phyloP scores from a whole-genome alignment of 2,329 filamentous ascomycete genomes.

The Pseudogymnoascus sp. region DNA sequence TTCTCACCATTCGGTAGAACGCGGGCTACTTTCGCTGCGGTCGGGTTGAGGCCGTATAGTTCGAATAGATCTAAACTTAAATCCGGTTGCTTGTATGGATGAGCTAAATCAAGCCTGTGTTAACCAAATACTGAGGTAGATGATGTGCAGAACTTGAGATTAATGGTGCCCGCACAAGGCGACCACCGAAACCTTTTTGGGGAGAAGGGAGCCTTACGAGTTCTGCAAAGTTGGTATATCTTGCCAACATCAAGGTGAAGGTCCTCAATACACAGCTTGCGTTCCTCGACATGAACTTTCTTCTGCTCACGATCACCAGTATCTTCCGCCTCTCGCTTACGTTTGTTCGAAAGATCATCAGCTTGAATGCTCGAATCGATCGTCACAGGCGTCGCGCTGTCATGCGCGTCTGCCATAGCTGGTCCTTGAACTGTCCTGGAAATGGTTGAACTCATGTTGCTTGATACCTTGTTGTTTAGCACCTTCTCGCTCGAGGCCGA shows the following conservation, averaged over 20 bases:
- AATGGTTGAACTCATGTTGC: constrained; percentile 3
- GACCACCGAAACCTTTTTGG: constrained; percentile 12
- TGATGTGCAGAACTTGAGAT: constrained; percentile 16
- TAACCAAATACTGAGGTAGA: constrained; percentile 26
- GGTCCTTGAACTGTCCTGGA: neutral
- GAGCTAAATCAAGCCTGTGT: constrained; percentile 28
- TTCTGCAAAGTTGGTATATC: constrained; percentile 60
- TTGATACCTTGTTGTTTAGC: neutral
- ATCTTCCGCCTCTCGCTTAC: constrained; percentile 53
- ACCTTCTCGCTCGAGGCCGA: constrained; percentile 1
- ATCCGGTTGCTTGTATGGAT: constrained; percentile 37
- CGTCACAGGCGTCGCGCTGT: neutral
- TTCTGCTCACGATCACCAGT: constrained; percentile 49
- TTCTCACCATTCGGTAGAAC: constrained; percentile 59
- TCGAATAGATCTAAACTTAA: constrained; percentile 51
- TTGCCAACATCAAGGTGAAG: constrained; percentile 59
- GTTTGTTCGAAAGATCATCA: constrained; percentile 51
- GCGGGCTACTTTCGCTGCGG: constrained; percentile 55
- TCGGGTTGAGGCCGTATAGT: constrained; percentile 46
- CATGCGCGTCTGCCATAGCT: neutral
- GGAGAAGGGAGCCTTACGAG: constrained; percentile 53
- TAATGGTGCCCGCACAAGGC: neutral
- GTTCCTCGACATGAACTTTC: constrained; percentile 55
- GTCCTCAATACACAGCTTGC: constrained; percentile 55
- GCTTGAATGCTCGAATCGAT: constrained; percentile 32